Base-by-base conservation (phyloP, 495 filamentous ascomycete genomes). In the Neurospora sublineolata region DNA sequence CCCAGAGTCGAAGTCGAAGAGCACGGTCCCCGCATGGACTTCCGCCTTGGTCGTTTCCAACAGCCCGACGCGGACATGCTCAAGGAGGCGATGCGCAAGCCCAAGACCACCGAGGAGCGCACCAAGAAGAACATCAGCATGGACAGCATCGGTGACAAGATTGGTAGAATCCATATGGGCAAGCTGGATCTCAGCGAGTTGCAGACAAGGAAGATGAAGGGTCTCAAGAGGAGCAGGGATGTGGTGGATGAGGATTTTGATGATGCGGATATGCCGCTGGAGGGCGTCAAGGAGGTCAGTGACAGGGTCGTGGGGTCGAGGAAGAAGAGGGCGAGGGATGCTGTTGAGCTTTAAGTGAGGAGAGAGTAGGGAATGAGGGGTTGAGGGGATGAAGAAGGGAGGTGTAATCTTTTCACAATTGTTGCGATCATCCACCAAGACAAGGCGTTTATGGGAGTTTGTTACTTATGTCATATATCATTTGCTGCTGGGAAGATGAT, bases 141-240 rank as follows among this genome's bases (percentile, higher is more conserved):
- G 73, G 94, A 97, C 79, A 82, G 90, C 58, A 91, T 99, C 73
- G 95, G 96, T 79, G 96, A 99, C 79, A 97, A 98, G 88, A 83
- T 98, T 69, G 95, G 96, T 70, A 87, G 93, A 71, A 93, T 99
- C 70, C 96, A 99, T 83, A 81, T 95, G 37, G 93, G 91, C 78
- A 93, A 92, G 85, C 93, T 97, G 82, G 94, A 98, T 83, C 85
- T 99, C 41, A 85, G 84, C 72, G 86, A 90, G 72, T 79, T 99
- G 81, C 95, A 98, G 88, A 97, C 93, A 64, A 88, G 95, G 78
- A 99, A 99, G 89, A 97, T 99, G 94, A 99, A 99, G 89, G 95
- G 95, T 72, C 81, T 99, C 74, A 98, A 98, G 87, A 85, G 96
- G 68, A 86, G 86, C 36, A 82, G 90, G 23, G 87, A 89, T 72